phyloP scores from a whole-genome alignment of 176 grass and related monocot genomes.

The Elymus sibiricus region DNA sequence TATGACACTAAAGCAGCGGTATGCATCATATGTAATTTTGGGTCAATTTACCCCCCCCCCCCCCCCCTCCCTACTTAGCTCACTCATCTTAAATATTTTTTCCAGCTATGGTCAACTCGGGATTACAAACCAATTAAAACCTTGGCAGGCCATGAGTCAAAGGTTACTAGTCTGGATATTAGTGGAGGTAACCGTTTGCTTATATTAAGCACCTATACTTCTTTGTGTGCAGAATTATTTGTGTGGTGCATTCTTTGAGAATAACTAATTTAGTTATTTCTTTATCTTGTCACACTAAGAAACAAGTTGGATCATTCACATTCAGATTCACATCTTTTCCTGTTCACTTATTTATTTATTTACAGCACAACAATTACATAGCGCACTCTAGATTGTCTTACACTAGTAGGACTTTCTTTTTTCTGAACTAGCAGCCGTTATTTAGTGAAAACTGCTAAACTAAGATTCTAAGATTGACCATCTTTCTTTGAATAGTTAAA shows the following conservation, averaged over 20 bases:
- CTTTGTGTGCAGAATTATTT: conserved; percentile 2
- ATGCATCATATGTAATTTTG: conserved; percentile 20
- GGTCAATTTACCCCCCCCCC: neutral
- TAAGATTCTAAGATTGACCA: neutral
- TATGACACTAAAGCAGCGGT: conserved; percentile 92
- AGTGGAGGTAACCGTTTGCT: conserved; percentile 56
- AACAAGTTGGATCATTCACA: neutral
- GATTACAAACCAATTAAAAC: conserved; percentile 94
- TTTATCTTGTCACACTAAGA: conserved; percentile 1
- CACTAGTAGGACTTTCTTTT: neutral
- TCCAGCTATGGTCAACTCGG: conserved; percentile 84
- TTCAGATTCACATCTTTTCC: conserved; percentile 10
- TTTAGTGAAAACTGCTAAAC: conserved; percentile 1
- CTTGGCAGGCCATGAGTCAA: conserved; percentile 83
- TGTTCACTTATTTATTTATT: neutral
- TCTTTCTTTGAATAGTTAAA: neutral
- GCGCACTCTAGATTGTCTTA: neutral
- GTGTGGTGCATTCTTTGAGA: conserved; percentile 10
- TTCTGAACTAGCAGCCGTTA: conserved; percentile 8
- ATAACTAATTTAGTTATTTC: neutral
- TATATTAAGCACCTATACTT: neutral
- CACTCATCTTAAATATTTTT: conserved; percentile 13
- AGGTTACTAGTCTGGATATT: conserved; percentile 98
- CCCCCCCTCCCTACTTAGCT: neutral
- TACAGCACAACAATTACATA: neutral